A percentile compares a stretch with the other conserved stretches of the same genome.
These are phyloP conservation scores for Oryza glaberrima DNA, from an alignment of 176 grass and related monocot species.

Conservation along the genomic window DNA sequence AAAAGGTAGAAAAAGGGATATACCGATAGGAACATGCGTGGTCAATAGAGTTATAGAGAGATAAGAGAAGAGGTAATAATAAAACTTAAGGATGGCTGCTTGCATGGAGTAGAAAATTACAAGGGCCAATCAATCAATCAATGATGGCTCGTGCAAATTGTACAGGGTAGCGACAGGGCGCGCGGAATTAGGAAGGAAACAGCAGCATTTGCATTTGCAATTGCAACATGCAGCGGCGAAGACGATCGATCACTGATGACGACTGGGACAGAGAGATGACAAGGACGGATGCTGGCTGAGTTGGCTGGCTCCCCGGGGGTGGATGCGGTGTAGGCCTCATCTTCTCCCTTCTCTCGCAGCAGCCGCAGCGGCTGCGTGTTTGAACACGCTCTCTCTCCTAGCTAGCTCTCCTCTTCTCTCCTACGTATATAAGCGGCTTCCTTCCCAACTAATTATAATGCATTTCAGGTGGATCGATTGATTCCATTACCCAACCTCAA, in stretches of 20 bases:
- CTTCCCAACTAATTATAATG: neutral
- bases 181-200: neutral
- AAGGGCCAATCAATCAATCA: neutral
- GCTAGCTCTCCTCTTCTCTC: no score
- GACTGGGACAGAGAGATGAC: neutral
- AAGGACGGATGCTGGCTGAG: neutral
- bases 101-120: no score
- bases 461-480: neutral
- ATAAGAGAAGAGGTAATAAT: neutral
- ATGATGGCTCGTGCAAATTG: neutral
- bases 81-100: no score
- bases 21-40: neutral
- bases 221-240: neutral
- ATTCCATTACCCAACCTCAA: neutral
- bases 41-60: neutral
- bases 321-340: constrained; percentile 50
- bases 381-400: neutral
- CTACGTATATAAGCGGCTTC: neutral
- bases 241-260: neutral
- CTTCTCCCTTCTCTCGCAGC: neutral
- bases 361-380: neutral
- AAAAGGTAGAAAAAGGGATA: no score
- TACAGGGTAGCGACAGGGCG: neutral
- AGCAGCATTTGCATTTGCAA: neutral
- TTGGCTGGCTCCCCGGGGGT: neutral